Evolutionary conservation across 139 green algal species (phyloP).

Genomic region (Chlamydomonas sp.): DNA sequence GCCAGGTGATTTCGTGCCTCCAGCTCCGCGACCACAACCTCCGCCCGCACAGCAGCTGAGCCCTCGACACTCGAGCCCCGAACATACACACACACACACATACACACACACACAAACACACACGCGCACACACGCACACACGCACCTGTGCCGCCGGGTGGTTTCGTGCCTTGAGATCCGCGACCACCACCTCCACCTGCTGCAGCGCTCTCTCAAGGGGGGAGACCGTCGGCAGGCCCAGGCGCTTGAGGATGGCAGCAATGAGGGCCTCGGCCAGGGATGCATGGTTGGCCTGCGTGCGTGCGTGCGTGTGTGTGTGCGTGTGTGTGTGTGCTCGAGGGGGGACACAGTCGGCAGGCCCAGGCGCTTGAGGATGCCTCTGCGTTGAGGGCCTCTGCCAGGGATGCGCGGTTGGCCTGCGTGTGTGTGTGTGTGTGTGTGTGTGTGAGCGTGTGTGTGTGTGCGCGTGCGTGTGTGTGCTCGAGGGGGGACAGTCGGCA

Average conservation of each 20-base stretch:
- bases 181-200: slow-evolving; percentile 18
- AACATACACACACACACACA: too few species aligned
- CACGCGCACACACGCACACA: too few species aligned
- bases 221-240: slow-evolving; percentile 20
- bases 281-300: neutral
- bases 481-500: too few species aligned
- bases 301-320: neutral
- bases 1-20: too few species aligned
- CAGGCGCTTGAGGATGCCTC: neutral
- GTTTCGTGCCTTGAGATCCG: slow-evolving; percentile 26
- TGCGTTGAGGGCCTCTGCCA: neutral
- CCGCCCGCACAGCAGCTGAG: too few species aligned
- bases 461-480: neutral
- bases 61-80: too few species aligned
- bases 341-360: slow-evolving; percentile 2
- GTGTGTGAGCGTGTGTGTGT: too few species aligned
- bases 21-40: too few species aligned
- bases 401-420: neutral
- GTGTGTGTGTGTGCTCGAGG: neutral
- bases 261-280: slow-evolving; percentile 48
- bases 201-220: slow-evolving; percentile 35
- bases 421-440: neutral
- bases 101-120: too few species aligned
- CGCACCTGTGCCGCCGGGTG: too few species aligned
- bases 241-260: slow-evolving; percentile 35